Percentiles rank a stretch among this genome's conserved stretches.
Conservation (phyloP, 2,329 filamentous ascomycete species). For the Trichophyton verrucosum region DNA sequence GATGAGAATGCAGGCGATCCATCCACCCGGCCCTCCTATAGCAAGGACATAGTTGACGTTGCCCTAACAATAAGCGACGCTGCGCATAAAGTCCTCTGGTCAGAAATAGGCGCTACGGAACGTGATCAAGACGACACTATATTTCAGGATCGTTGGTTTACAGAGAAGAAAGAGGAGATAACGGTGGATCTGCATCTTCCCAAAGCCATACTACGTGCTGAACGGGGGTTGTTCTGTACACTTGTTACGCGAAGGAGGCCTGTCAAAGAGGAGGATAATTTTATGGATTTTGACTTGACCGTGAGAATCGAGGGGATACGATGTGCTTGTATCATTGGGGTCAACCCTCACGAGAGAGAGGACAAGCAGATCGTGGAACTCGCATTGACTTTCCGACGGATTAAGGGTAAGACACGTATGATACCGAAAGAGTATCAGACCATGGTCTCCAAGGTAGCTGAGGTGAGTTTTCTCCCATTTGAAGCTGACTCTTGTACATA, state of each 20-base stretch:
- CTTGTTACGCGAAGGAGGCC: slow-evolving; percentile 21
- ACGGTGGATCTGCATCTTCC: slow-evolving; percentile 31
- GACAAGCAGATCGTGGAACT: slow-evolving; percentile 40
- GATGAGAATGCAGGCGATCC: background rate
- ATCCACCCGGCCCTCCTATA: background rate
- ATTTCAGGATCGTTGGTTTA: background rate
- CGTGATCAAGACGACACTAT: background rate
- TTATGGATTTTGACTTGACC: slow-evolving; percentile 23
- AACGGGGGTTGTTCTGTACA: slow-evolving; percentile 29
- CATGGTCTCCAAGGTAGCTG: background rate
- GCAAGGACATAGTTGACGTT: background rate
- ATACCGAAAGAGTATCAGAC: slow-evolving; percentile 21
- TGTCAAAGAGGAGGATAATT: slow-evolving; percentile 19
- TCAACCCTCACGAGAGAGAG: slow-evolving; percentile 41
- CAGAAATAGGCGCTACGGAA: background rate
- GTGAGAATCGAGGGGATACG: slow-evolving; percentile 31
- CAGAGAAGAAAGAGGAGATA: slow-evolving; percentile 18
- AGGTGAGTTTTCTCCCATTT: background rate
- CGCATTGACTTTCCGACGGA: slow-evolving; percentile 24
- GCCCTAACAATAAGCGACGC: background rate
- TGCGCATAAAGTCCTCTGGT: background rate
- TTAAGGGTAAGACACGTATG: background rate
- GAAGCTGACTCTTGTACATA: background rate
- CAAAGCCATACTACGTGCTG: slow-evolving; percentile 34
- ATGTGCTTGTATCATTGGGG: slow-evolving; percentile 38